Base-by-base conservation (phyloP, 23 red algal genomes). In the Gracilariopsis chorda region DNA sequence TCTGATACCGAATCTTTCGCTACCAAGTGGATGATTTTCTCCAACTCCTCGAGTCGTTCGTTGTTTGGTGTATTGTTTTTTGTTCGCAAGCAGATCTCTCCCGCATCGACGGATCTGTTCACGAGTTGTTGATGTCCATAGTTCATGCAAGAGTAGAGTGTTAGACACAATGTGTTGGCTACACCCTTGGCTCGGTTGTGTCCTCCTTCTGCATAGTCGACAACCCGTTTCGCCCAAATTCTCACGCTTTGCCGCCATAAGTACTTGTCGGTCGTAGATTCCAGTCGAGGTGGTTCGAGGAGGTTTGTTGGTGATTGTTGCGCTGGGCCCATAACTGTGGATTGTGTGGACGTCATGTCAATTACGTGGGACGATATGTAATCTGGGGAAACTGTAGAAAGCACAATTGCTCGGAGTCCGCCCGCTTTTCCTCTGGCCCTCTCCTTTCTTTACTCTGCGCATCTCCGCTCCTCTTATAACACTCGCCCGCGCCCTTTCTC, bases 261-360 rank as follows among this genome's bases (percentile, higher is more conserved):
- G 10, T 42, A 19, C 67, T 73, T 73, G 45, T 73, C 67, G 8
- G 28, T 73, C 7, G 25, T 73, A 6, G 67, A 4, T 40, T 35
- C 45, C 25, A 73, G 36, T 42, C 36, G 4, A 33, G 9, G 67
- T 8, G 67, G 67, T 8, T 12, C 67, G 7, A 37, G 67, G 36
- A 36, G 23, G 45, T 42, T 73, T 35, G n/a, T n/a, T n/a, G 67
- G 67, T 17, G 67, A 33, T 33, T 73, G 34, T 39, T 73, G 34
- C 4, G 10, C 28, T 73, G 67, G 67, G 67, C 67, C 67, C 61
- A 73, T 73, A 73, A 73, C 67, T 73, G 10, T 73, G 67, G n/a
- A n/a, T n/a, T n/a, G n/a, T n/a, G n/a, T n/a, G n/a, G n/a, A n/a
- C n/a, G n/a, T n/a, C n/a, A n/a, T n/a, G n/a, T n/a, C n/a, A n/a